Conservation (phyloP, 495 filamentous ascomycete species). For the Annulohypoxylon nitens region DNA sequence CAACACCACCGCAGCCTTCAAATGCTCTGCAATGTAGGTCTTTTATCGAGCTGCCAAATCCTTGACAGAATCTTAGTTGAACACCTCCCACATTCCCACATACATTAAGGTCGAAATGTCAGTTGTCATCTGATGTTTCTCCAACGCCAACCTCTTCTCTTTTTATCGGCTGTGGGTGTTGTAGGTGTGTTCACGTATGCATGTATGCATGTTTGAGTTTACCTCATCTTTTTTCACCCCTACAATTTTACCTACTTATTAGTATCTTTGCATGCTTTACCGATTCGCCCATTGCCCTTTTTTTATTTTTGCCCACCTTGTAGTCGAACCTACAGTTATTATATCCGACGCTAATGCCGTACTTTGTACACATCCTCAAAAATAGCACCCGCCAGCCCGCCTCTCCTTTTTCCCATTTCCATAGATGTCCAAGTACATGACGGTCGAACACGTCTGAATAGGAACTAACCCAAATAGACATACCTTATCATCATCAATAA, state of each 20-base stretch:
- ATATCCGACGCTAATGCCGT: constrained; percentile 37
- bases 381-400: neutral
- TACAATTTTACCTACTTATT: neutral
- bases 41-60: constrained; percentile 14
- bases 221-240: constrained; percentile 5
- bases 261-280: constrained; percentile 10
- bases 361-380: constrained; percentile 8
- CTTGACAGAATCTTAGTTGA: constrained; percentile 38
- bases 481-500: constrained; percentile 12
- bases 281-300: constrained; percentile 17
- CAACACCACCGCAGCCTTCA: neutral
- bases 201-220: constrained; percentile 21
- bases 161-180: neutral
- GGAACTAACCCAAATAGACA: neutral
- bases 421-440: neutral
- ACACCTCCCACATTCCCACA: neutral
- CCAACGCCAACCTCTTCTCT: neutral
- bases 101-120: constrained; percentile 31
- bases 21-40: neutral
- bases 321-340: constrained; percentile 21
- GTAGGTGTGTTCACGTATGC: neutral
- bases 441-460: neutral
- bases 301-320: constrained; percentile 5
- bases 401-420: constrained; percentile 5
- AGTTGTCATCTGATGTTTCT: constrained; percentile 38